These are phyloP conservation scores for Epichloe sibirici DNA, from an alignment of 2,329 filamentous ascomycete genomes.

Conservation along the genomic window DNA sequence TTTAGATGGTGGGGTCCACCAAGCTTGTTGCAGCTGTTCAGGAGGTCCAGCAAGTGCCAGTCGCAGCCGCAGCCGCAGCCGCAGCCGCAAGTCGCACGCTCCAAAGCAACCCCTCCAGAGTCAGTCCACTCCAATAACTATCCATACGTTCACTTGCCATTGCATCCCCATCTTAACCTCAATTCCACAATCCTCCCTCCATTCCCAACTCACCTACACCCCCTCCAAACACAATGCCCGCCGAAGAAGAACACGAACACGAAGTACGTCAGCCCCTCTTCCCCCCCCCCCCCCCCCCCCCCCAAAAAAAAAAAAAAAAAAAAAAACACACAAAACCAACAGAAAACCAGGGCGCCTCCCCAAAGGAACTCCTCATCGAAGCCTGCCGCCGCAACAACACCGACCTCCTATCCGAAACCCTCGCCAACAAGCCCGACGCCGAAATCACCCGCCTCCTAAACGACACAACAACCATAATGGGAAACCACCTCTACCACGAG, in stretches of 20 bases:
- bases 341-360: conserved; percentile 59
- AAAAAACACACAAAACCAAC: not conserved
- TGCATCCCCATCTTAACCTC: too few species aligned
- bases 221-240: conserved; percentile 4
- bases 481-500: conserved; percentile 81
- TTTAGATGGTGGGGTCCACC: not conserved
- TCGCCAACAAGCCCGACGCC: conserved; percentile 48
- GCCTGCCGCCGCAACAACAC: conserved; percentile 89
- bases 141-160: too few species aligned
- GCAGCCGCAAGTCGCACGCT: too few species aligned
- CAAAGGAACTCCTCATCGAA: conserved; percentile 77
- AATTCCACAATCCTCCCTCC: too few species aligned
- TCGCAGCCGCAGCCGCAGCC: too few species aligned
- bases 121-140: too few species aligned
- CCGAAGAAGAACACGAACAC: conserved; percentile 13
- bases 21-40: too few species aligned
- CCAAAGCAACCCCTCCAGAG: too few species aligned
- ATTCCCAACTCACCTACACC: not conserved
- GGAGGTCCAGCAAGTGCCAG: too few species aligned
- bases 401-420: conserved; percentile 65
- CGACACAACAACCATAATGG: conserved; percentile 70
- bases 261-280: conserved; percentile 5
- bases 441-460: conserved; percentile 73
- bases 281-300: not conserved
- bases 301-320: too few species aligned